Conservation (phyloP, 805 yeast species). For the Saccharomycopsis schoenii region DNA sequence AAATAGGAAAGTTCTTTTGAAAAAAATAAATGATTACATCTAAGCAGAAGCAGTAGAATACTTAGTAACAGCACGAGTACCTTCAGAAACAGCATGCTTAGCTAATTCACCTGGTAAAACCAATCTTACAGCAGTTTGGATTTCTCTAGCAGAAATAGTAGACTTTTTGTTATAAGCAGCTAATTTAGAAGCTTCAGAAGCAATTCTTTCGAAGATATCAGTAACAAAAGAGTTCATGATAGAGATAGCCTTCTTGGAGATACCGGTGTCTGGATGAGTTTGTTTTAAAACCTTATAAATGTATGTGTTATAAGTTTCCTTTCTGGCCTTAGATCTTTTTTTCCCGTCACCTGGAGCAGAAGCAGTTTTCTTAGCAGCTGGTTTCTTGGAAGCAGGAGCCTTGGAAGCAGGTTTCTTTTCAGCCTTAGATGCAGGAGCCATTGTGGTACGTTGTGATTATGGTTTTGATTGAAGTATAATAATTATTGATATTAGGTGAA, state of each 20-base stretch:
- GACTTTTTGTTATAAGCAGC: slow-evolving; percentile 99
- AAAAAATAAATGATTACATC: neutral
- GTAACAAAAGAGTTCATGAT: slow-evolving; percentile 97
- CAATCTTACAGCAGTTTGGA: slow-evolving; percentile 96
- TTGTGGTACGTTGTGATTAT: slow-evolving; percentile 25
- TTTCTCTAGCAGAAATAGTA: slow-evolving; percentile 96
- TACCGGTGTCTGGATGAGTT: slow-evolving; percentile 99
- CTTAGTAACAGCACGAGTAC: slow-evolving; percentile 66
- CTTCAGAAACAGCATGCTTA: slow-evolving; percentile 97
- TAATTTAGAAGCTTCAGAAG: slow-evolving; percentile 94
- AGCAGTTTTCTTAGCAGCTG: slow-evolving; percentile 87
- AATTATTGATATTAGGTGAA: neutral
- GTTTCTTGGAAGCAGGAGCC: slow-evolving; percentile 95
- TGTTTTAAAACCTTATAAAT: slow-evolving; percentile 97
- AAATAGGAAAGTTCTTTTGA: neutral
- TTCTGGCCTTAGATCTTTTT: slow-evolving; percentile 92
- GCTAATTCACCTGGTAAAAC: slow-evolving; percentile 98
- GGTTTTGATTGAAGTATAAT: neutral
- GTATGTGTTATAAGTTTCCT: slow-evolving; percentile 96
- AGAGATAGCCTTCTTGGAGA: slow-evolving; percentile 97
- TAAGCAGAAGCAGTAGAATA: slow-evolving; percentile 17
- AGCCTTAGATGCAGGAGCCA: slow-evolving; percentile 50
- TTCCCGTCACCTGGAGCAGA: slow-evolving; percentile 39
- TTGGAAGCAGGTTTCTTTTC: slow-evolving; percentile 76
- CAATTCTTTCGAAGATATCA: slow-evolving; percentile 97